A percentile compares a stretch with the other conserved stretches of the same genome.
Evolutionary conservation across 768 basidiomycete species (phyloP).

Genomic region (Tephrocybe rancida): DNA sequence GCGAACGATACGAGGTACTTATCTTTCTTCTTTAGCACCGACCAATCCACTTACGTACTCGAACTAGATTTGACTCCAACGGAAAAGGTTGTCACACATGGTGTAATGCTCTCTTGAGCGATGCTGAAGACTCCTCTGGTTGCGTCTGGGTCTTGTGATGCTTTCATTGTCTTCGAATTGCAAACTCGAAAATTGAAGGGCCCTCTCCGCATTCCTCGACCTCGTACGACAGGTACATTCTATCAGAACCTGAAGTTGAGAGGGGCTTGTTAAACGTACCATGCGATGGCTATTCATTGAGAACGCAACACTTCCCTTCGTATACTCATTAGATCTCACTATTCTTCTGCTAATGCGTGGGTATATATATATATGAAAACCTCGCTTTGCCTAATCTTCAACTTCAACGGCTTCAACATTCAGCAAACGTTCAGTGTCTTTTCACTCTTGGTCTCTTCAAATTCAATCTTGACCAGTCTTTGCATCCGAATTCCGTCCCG

Average conservation of each 20-base stretch:
- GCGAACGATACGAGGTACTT: neutral
- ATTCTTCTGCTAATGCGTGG: too few relatives aligned
- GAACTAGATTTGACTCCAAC: neutral
- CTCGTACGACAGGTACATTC: neutral
- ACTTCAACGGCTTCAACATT: too few relatives aligned
- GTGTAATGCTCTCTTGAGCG: neutral
- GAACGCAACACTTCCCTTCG: too few relatives aligned
- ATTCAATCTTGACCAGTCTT: neutral
- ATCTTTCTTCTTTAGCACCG: neutral
- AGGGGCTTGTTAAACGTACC: too few relatives aligned
- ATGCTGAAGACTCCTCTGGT: neutral
- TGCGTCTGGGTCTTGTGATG: neutral
- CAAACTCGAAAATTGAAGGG: neutral
- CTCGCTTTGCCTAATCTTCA: too few relatives aligned
- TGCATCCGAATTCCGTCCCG: slow-evolving; percentile 5
- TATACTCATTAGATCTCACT: too few relatives aligned
- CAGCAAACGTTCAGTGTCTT: too few relatives aligned
- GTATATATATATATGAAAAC: too few relatives aligned
- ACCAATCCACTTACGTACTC: neutral
- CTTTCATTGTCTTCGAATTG: neutral
- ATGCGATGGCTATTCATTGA: too few relatives aligned
- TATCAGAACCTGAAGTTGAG: too few relatives aligned
- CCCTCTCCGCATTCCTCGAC: neutral
- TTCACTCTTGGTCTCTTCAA: neutral
- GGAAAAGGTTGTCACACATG: neutral